Conservation (phyloP, 495 filamentous ascomycete genomes). For the Penicillium egyptiacum region DNA sequence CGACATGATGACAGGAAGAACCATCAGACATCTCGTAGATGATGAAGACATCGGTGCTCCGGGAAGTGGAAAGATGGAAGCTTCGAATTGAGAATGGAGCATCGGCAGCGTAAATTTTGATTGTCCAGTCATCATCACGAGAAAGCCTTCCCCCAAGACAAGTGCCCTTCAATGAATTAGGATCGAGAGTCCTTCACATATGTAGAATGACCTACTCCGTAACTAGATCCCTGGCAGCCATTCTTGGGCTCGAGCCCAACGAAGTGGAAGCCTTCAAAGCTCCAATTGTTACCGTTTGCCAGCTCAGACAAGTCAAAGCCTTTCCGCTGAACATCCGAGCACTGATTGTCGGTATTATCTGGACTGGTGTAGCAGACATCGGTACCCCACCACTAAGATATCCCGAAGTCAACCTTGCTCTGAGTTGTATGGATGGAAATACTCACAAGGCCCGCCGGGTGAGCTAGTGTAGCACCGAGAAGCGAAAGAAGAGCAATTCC, state of each 20-base stretch:
- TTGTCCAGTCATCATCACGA: slow-evolving; percentile 39
- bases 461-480: slow-evolving; percentile 30
- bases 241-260: slow-evolving; percentile 63
- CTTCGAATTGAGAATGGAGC: slow-evolving; percentile 71
- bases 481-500: slow-evolving; percentile 27
- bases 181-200: not conserved
- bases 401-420: not conserved
- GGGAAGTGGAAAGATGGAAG: slow-evolving; percentile 68
- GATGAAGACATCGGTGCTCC: slow-evolving; percentile 74
- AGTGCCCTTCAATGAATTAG: slow-evolving; percentile 47
- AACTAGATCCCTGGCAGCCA: slow-evolving; percentile 42
- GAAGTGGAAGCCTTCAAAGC: slow-evolving; percentile 71
- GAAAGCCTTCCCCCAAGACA: slow-evolving; percentile 62
- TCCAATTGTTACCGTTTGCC: slow-evolving; percentile 54
- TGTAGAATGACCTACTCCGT: slow-evolving; percentile 38
- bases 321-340: slow-evolving; percentile 57
- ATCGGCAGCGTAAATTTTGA: slow-evolving; percentile 49
- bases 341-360: slow-evolving; percentile 75
- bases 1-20: slow-evolving; percentile 72
- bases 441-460: slow-evolving; percentile 36
- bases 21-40: slow-evolving; percentile 80
- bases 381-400: slow-evolving; percentile 53
- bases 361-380: slow-evolving; percentile 66
- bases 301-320: slow-evolving; percentile 78
- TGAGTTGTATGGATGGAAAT: not conserved